A percentile compares a stretch with the other conserved stretches of the same genome.
Conservation (phyloP, 129 eudicot species). For the Apium graveolens region DNA sequence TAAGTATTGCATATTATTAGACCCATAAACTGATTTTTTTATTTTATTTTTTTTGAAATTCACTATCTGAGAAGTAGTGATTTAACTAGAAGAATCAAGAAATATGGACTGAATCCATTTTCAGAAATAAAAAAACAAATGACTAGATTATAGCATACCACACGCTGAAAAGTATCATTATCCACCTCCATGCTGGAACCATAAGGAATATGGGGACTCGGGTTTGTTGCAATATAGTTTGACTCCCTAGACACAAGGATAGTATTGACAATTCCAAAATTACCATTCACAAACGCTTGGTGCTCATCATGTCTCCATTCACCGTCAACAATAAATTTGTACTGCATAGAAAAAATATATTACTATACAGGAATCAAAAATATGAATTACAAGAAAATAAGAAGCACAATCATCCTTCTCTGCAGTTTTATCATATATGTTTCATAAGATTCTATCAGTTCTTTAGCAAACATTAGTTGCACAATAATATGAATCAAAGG, state of each 20-base stretch:
- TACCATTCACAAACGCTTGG: slow-evolving; percentile 66
- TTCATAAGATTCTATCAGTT: background rate
- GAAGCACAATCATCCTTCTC: background rate
- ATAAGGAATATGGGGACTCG: slow-evolving; percentile 41
- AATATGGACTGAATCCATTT: background rate
- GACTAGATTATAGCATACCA: slow-evolving; percentile 36
- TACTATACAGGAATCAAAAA: background rate
- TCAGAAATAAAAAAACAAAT: background rate
- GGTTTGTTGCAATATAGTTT: slow-evolving; percentile 40
- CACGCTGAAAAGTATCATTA: slow-evolving; percentile 61
- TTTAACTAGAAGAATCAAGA: background rate
- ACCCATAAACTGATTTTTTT: background rate
- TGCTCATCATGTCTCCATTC: slow-evolving; percentile 90
- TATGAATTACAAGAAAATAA: background rate
- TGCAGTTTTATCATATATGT: background rate
- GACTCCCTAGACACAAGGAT: slow-evolving; percentile 56
- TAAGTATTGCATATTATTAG: background rate
- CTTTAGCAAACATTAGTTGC: background rate
- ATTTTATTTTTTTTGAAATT: background rate
- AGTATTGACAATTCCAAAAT: slow-evolving; percentile 66
- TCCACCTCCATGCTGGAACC: slow-evolving; percentile 90
- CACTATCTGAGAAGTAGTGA: background rate
- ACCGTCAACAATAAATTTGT: slow-evolving; percentile 88
- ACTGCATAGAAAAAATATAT: slow-evolving; percentile 35
- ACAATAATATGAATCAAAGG: background rate